Evolutionary conservation across 805 yeast genomes (phyloP).

Genomic region (Lipomyces japonicus): DNA sequence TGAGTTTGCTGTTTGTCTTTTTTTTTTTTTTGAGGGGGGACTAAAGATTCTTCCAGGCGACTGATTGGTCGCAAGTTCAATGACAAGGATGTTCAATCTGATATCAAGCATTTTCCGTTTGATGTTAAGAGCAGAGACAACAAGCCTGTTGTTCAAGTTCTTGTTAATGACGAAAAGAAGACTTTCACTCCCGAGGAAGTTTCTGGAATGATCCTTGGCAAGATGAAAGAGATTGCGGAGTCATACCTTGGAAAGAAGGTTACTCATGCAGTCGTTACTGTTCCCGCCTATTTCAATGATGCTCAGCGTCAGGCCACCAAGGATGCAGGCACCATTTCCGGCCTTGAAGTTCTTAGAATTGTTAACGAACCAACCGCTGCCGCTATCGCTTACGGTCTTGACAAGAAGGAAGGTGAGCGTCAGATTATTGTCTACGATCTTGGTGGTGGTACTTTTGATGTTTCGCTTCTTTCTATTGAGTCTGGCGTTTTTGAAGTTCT

Average conservation of each 20-base stretch:
- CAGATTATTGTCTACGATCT: conserved; percentile 90
- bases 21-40: neutral
- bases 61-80: conserved; percentile 78
- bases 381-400: conserved; percentile 96
- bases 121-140: conserved; percentile 69
- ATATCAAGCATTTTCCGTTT: conserved; percentile 86
- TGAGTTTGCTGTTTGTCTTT: conserved; percentile 34
- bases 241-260: conserved; percentile 79
- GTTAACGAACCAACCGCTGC: conserved; percentile 98
- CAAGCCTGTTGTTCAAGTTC: conserved; percentile 84
- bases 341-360: conserved; percentile 88
- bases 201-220: conserved; percentile 84
- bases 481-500: conserved; percentile 96
- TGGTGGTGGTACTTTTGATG: conserved; percentile 99
- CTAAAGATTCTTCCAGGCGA: conserved; percentile 58
- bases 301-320: conserved; percentile 98
- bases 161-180: conserved; percentile 79
- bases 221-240: conserved; percentile 95
- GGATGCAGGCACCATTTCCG: conserved; percentile 96
- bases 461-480: conserved; percentile 84
- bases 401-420: conserved; percentile 56
- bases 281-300: conserved; percentile 95
- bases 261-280: conserved; percentile 91
- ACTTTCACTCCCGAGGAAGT: conserved; percentile 92
- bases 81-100: conserved; percentile 74